Evolutionary conservation across 306 rosid species (phyloP), one percentile per base, ranked within the genome.

Genomic region (Gynostemma pentaphyllum): DNA sequence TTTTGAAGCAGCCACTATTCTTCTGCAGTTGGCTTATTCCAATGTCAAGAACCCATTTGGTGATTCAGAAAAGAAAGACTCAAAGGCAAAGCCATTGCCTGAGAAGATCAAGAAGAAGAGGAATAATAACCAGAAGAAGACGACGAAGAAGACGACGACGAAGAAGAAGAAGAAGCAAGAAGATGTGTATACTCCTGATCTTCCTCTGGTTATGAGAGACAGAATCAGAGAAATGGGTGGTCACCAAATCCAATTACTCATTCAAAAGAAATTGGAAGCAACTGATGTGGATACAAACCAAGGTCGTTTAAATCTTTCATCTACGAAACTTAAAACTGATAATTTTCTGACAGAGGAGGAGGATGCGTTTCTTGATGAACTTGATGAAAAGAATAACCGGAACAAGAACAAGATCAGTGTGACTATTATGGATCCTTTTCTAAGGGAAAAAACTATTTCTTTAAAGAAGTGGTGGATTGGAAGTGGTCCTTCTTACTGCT

Each of bases 391-490:
- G 0, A 27, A 15, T 13, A 28, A 28, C 1, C 7, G 0, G 2
- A 13, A 11, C n/a, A n/a, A n/a, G n/a, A n/a, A n/a, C 32, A 40
- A 32, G 13, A 12, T 50, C 3, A 5, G 12, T 5, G 40, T 53
- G 1, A 0, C 8, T 5, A 53, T 53, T 0, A 2, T 53, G 0
- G 40, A 53, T 28, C 23, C 36, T 2, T 5, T 28, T 13, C 13
- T n/a, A 0, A 0, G 12, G n/a, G 61, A 53, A n/a, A 53, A 40
- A 1, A 28, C 0, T 0, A 7, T 53, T 7, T 53, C 22, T 7
- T 15, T 53, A 22, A 53, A 53, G 61, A 27, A 53, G 61, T 53
- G 61, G 61, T 27, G 15, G 13, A 53, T 53, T 2, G 61, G 61
- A 0, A 53, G 61, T 3, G 5, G 6, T 0, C 1, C 15, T 28